Percentiles rank a stretch among this genome's conserved stretches.
Conservation (phyloP, 148 eudicot species). For the Pharnaceum exiguum region DNA sequence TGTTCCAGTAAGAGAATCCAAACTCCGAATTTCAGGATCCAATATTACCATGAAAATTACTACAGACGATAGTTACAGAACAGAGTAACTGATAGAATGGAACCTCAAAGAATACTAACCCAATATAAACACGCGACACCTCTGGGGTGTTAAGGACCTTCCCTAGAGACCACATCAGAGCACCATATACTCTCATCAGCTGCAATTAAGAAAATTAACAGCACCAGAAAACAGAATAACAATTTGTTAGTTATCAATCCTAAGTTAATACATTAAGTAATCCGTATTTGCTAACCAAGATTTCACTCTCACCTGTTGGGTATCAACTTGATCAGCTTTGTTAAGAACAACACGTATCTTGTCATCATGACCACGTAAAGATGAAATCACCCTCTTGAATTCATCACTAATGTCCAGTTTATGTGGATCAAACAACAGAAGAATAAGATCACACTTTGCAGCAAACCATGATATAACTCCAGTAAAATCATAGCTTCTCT, state of each 20-base stretch:
- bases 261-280: not conserved
- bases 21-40: no score
- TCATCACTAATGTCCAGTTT: slow-evolving; percentile 94
- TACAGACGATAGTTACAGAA: no score
- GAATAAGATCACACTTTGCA: slow-evolving; percentile 83
- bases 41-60: no score
- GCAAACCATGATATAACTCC: slow-evolving; percentile 98
- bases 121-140: slow-evolving; percentile 86
- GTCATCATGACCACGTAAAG: slow-evolving; percentile 84
- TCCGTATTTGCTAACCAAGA: not conserved
- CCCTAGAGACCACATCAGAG: slow-evolving; percentile 96
- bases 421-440: slow-evolving; percentile 86
- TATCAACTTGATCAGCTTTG: slow-evolving; percentile 95
- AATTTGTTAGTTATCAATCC: not conserved
- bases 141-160: slow-evolving; percentile 89
- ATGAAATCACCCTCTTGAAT: slow-evolving; percentile 78
- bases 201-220: slow-evolving; percentile 16
- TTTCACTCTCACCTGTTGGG: slow-evolving; percentile 61
- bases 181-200: slow-evolving; percentile 95
- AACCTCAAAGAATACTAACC: slow-evolving; percentile 39
- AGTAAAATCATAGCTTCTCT: slow-evolving; percentile 88
- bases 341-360: slow-evolving; percentile 91
- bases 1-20: no score
- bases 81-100: no score
- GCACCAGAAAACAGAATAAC: not conserved